These are phyloP conservation scores for Panus rudis DNA, from an alignment of 768 basidiomycete species.

Conservation along the genomic window DNA sequence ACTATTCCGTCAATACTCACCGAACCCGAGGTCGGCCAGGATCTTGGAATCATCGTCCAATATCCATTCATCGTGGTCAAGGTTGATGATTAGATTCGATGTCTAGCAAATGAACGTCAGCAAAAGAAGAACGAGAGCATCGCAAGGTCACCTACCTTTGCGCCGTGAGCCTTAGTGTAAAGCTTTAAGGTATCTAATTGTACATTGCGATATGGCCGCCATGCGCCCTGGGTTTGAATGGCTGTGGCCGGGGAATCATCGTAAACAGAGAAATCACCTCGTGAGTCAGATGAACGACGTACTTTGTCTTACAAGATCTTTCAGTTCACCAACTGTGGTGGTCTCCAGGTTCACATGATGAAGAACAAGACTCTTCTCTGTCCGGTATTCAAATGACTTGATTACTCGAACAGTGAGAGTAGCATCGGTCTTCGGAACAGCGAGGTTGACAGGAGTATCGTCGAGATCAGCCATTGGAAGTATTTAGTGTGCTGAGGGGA, in stretches of 20 bases:
- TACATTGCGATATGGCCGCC: conserved; percentile 80
- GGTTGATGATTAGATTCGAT: conserved; percentile 95
- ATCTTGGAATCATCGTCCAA: conserved; percentile 56
- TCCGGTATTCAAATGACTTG: conserved; percentile 92
- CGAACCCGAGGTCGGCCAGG: conserved; percentile 68
- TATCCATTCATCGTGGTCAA: conserved; percentile 94
- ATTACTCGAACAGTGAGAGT: conserved; percentile 89
- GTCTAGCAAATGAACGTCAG: conserved; percentile 48
- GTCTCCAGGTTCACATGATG: conserved; percentile 72
- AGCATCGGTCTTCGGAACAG: conserved; percentile 63
- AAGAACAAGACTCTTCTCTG: conserved; percentile 81
- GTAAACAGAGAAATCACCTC: background rate
- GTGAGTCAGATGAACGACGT: conserved; percentile 5
- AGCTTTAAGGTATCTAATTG: conserved; percentile 83
- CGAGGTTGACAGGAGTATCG: conserved; percentile 53
- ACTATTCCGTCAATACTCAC: conserved; percentile 36
- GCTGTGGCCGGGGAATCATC: conserved; percentile 35
- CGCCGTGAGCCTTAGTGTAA: conserved; percentile 90
- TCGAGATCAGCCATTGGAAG: conserved; percentile 24
- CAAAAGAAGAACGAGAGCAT: background rate
- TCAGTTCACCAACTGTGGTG: conserved; percentile 75
- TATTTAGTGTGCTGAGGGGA: background rate
- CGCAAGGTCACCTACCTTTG: conserved; percentile 56
- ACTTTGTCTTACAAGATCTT: conserved; percentile 67
- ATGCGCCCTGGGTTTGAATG: conserved; percentile 65